These are phyloP conservation scores for Paecilomyces sp. DNA, from an alignment of 2,329 filamentous ascomycete genomes.

Conservation along the genomic window DNA sequence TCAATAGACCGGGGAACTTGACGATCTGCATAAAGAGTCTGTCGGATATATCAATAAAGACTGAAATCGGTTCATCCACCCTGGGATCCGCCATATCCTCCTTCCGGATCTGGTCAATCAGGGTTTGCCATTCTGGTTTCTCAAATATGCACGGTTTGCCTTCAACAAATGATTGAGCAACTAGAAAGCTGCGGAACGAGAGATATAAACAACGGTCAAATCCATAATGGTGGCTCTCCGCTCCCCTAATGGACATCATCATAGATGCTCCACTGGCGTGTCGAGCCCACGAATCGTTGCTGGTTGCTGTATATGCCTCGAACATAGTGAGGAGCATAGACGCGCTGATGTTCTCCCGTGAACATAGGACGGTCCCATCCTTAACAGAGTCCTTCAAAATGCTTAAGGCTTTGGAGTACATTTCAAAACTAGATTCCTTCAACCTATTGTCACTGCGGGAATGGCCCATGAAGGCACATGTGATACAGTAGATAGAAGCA, in stretches of 20 bases:
- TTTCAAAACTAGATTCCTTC: constrained; percentile 19
- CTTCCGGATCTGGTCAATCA: constrained; percentile 18
- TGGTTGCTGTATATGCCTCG: constrained; percentile 26
- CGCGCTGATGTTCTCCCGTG: constrained; percentile 23
- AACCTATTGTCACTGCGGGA: constrained; percentile 14
- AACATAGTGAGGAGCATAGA: constrained; percentile 27
- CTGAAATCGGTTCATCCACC: constrained; percentile 11
- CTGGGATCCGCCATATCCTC: constrained; percentile 16
- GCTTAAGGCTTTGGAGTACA: constrained; percentile 22
- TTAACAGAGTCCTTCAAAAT: constrained; percentile 21
- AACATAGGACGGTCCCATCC: constrained; percentile 15
- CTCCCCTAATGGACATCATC: constrained; percentile 25
- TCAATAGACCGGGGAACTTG: constrained; percentile 14
- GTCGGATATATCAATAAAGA: constrained; percentile 17
- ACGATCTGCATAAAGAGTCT: constrained; percentile 16
- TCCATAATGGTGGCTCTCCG: constrained; percentile 18
- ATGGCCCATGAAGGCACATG: constrained; percentile 21
- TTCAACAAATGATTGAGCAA: constrained; percentile 23
- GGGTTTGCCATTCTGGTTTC: constrained; percentile 21
- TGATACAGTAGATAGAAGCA: constrained; percentile 20
- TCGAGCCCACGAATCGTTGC: constrained; percentile 23
- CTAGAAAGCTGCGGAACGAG: constrained; percentile 26
- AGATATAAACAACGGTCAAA: constrained; percentile 26
- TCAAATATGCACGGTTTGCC: constrained; percentile 24
- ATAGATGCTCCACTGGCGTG: constrained; percentile 25